Base-by-base conservation (phyloP, 306 rosid genomes). In the Castanopsis chinensis region DNA sequence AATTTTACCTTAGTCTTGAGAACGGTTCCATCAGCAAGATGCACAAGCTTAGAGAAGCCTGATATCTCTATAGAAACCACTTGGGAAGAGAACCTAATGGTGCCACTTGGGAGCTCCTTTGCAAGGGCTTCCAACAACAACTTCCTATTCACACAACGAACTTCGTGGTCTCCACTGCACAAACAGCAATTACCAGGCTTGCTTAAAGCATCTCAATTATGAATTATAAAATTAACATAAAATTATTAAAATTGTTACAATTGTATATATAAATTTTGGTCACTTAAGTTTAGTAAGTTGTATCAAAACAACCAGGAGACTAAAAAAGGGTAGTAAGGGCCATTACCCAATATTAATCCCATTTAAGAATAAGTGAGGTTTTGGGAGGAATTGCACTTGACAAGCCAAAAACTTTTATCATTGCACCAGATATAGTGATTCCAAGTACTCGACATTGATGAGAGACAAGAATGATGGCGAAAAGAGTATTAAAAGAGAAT, bases 21-120 rank as follows among this genome's bases (percentile, higher is more conserved):
- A 74, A 78, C 43, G 4, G 87, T 82, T 67, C 91, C 93, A 80
- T 92, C 94, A 30, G 79, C 77, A 72, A 94, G 94, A 87, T 89
- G 97, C 4, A 94, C 20, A 56, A 88, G 81, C 84, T 91, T 94
- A 52, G 25, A 71, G 69, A 77, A 82, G 33, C 88, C 89, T 56
- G 86, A 87, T 78, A 92, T 87, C 60, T 94, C 89, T 53, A 94
- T 82, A 28, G 90, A 84, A 81, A 88, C 94, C 23, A 91, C 90
- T 79, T 88, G 92, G 68, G 98, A 92, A 21, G 86, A 78, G 90
- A 27, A 92, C 35, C 92, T 88, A 27, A 92, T 88, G 84, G 92
- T 88, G 17, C 87, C 94, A 57, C 78, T 82, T 14, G 96, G 96
- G 68, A 94, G 92, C 64, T 91, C 96, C 21, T 83, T 85, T 61